phyloP scores from a whole-genome alignment of 768 basidiomycete species.

The Baorangia bicolor region DNA sequence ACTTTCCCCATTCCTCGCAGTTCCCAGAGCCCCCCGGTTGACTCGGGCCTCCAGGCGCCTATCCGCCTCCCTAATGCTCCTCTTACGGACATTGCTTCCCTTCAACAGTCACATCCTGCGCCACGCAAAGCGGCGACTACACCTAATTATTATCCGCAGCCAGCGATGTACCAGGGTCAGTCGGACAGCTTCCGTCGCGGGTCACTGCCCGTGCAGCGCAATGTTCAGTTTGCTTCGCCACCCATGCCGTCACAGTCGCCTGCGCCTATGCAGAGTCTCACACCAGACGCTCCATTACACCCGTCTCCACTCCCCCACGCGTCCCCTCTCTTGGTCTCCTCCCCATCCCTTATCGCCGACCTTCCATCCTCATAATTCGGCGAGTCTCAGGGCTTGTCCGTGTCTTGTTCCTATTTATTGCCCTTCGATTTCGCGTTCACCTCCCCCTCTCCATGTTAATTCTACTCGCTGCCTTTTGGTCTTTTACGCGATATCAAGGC shows the following conservation, averaged over 20 bases:
- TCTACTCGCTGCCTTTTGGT: conserved; percentile 12
- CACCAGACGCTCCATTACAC: conserved; percentile 22
- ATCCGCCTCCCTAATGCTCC: conserved; percentile 77
- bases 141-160: conserved; percentile 35
- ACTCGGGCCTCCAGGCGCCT: conserved; percentile 42
- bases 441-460: conserved; percentile 3
- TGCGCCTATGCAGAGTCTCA: conserved; percentile 26
- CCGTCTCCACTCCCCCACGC: conserved; percentile 27
- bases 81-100: conserved; percentile 64
- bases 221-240: conserved; percentile 29
- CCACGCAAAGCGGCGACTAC: conserved; percentile 35
- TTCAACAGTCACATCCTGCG: conserved; percentile 35
- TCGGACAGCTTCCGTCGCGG: conserved; percentile 31
- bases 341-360: conserved; percentile 22
- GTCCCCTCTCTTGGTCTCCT: conserved; percentile 29
- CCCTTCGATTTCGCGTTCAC: conserved; percentile 23
- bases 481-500: conserved; percentile 21
- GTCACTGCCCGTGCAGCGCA: conserved; percentile 32
- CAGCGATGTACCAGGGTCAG: conserved; percentile 29
- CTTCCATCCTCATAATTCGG: conserved; percentile 19
- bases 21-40: conserved; percentile 47
- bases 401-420: conserved; percentile 33
- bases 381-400: neutral
- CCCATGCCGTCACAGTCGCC: conserved; percentile 31
- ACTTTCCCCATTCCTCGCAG: conserved; percentile 63